phyloP scores from a whole-genome alignment of 2,329 filamentous ascomycete genomes.

The Rutstroemia sp. region DNA sequence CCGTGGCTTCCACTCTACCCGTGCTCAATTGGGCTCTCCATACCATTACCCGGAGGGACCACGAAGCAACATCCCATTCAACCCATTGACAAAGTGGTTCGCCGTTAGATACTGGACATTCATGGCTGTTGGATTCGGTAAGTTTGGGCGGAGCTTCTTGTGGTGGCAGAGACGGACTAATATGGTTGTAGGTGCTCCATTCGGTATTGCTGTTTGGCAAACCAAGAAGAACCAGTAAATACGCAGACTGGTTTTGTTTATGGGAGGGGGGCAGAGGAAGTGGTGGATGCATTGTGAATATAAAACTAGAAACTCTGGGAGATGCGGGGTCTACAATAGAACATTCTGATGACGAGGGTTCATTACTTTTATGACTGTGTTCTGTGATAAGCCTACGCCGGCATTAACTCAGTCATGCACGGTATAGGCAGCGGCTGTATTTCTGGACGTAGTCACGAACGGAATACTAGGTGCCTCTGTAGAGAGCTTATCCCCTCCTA shows the following conservation, averaged over 20 bases:
- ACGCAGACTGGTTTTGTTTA: neutral
- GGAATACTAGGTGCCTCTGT: too few relatives aligned
- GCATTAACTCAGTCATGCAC: neutral
- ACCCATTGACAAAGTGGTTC: constrained; percentile 86
- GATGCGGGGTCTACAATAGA: constrained; percentile 10
- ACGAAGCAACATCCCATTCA: constrained; percentile 93
- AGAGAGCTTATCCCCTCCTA: too few relatives aligned
- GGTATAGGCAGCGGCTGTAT: too few relatives aligned
- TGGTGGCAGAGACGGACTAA: constrained; percentile 14
- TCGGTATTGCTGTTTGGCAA: constrained; percentile 48
- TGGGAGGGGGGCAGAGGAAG: neutral
- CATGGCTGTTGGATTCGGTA: constrained; percentile 47
- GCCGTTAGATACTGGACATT: constrained; percentile 75
- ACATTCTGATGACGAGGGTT: constrained; percentile 3
- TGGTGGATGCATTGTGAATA: constrained; percentile 12
- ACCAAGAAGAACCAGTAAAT: constrained; percentile 32
- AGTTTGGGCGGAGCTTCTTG: constrained; percentile 23
- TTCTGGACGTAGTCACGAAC: too few relatives aligned
- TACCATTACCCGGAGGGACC: constrained; percentile 99
- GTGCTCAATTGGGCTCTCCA: constrained; percentile 75
- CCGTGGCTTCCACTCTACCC: constrained; percentile 91
- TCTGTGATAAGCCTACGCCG: neutral
- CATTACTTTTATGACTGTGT: constrained; percentile 1
- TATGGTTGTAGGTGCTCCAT: constrained; percentile 39
- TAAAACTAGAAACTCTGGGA: constrained; percentile 9